Conservation (phyloP, 2,329 filamentous ascomycete species). For the Neofusicoccum ribis region DNA sequence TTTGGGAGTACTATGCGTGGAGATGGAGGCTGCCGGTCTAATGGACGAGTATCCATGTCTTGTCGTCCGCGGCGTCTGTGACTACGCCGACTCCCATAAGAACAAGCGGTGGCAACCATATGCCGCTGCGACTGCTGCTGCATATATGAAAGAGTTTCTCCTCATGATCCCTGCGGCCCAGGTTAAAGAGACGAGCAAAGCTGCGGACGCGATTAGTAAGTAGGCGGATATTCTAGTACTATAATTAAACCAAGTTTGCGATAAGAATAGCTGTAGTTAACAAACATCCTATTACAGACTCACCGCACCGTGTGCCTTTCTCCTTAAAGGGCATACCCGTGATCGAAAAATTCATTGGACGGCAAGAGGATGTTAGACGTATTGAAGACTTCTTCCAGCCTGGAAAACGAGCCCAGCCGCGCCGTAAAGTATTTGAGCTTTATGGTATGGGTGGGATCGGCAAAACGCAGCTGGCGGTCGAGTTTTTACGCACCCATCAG, state of each 20-base stretch:
- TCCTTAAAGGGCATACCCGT: too few species aligned
- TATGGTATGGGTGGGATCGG: constrained; percentile 26
- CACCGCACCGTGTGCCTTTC: too few species aligned
- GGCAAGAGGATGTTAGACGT: too few species aligned
- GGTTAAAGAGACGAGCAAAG: constrained; percentile 23
- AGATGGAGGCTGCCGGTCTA: too few species aligned
- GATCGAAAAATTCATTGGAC: too few species aligned
- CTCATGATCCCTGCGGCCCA: constrained; percentile 22
- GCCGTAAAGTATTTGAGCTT: constrained; percentile 17
- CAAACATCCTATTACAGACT: too few species aligned
- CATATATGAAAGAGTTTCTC: constrained; percentile 26
- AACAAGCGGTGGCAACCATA: constrained; percentile 32
- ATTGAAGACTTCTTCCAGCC: too few species aligned
- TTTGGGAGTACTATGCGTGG: constrained; percentile 5
- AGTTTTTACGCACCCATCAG: constrained; percentile 23
- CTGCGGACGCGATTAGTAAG: constrained; percentile 16
- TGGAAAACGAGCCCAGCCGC: too few species aligned
- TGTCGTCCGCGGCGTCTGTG: constrained; percentile 12
- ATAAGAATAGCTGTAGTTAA: too few species aligned
- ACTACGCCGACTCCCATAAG: constrained; percentile 28
- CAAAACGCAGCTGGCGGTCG: constrained; percentile 24
- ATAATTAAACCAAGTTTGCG: too few species aligned
- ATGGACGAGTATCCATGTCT: constrained; percentile 18
- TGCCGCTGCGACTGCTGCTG: constrained; percentile 29
- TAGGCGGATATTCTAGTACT: too few species aligned